Evolutionary conservation across 768 basidiomycete species (phyloP), one percentile per base, ranked within the genome.

Genomic region (Mrakia blollopis): DNA sequence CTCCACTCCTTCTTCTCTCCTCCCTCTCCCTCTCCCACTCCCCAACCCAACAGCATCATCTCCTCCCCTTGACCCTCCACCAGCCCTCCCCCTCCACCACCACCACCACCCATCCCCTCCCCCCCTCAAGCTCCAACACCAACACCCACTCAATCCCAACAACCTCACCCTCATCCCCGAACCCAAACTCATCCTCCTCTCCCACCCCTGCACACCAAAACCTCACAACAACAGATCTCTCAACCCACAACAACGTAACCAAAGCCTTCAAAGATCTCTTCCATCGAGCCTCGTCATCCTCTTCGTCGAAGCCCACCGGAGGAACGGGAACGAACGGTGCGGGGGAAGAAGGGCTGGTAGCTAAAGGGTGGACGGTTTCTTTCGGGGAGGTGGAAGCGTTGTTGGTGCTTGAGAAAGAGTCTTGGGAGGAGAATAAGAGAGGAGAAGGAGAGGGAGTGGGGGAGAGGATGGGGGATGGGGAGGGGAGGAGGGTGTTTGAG

Each of bases 191-290:
- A n/a, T n/a, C n/a, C n/a, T n/a, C n/a, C n/a, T n/a, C n/a, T n/a
- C n/a, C n/a, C n/a, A n/a, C n/a, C n/a, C n/a, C n/a, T n/a, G n/a
- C n/a, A n/a, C n/a, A n/a, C n/a, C n/a, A n/a, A n/a, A n/a, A n/a
- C n/a, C 63, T 35, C 63, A 11, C 39, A 35, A 16, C 18, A 23
- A 25, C 65, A 39, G 35, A 37, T 39, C 37, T 37, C 65, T 37
- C 35, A 68, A 8, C 65, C 8, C 23, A 35, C 65, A 41, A 65
- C 2, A 11, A 44, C 39, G 65, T 68, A 6, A 68, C 65, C 65
- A 41, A 39, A 25, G 65, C 65, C 21, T 68, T 68, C 65, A 68
- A 68, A 30, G 65, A 68, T 13, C 37, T 68, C 37, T 68, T 68
- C 37, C 39, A 23, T 41, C 37, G 37, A 21, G 65, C 65, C 3